Base-by-base conservation (phyloP, 345 rosid genomes). In the Citrus inodora region DNA sequence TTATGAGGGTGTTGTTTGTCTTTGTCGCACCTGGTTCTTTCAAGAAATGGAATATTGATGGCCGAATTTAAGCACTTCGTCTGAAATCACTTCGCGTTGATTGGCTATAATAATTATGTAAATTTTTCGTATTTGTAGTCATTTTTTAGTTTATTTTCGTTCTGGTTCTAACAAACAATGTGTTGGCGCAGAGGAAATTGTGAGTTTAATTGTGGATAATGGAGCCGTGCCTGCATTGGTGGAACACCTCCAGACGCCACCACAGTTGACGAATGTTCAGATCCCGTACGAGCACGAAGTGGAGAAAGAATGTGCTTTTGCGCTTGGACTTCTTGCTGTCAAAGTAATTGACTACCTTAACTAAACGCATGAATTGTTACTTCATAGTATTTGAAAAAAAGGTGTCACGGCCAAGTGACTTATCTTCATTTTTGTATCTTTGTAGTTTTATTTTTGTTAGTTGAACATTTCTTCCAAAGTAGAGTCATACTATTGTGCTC, bases 201-300 rank as follows among this genome's bases (percentile, higher is more conserved):
- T 90, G 75, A 81, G 88, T 60, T 65, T 77, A 76, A 87, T 93
- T 13, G 92, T 91, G 76, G 89, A 85, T 9, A 87, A 85, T 56
- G 95, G 91, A 16, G 94, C 89, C 7, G 87, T 93, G 30, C 91
- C 91, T 83, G 85, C 85, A 19, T 80, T 93, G 81, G 86, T 90
- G 61, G 83, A 27, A 74, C 89, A 88, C 78, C 86, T 93, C 74
- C 86, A 76, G 72, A 73, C 84, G 0, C 85, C 88, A 1, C 80
- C 75, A 37, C 35, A 73, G 13, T 70, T 2, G 37, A 59, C 37
- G 35, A 73, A 70, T 19, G 77, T 24, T 10, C 79, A 73, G 16
- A 60, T 67, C 28, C 78, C 77, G 0, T 81, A 79, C 6, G 87
- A 88, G 67, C 85, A 86, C 56, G 93, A 88, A 59, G 89, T 91